A percentile compares a stretch with the other conserved stretches of the same genome.
Conservation (phyloP, 2,329 filamentous ascomycete species). For the Coniochaeta pulveracea region DNA sequence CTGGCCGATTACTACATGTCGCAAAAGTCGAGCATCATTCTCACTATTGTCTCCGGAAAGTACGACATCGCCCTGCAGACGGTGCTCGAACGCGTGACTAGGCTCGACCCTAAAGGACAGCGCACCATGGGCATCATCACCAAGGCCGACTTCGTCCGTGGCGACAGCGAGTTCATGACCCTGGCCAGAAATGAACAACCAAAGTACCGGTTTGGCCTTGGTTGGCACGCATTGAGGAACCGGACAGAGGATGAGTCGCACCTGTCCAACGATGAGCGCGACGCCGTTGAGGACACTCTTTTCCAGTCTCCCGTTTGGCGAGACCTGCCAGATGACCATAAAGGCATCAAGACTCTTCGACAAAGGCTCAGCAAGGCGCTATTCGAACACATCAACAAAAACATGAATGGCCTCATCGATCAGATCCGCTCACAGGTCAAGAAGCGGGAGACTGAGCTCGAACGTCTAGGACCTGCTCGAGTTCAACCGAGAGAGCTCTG, state of each 20-base stretch:
- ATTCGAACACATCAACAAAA: not conserved
- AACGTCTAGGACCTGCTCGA: not conserved
- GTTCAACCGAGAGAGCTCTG: too few species aligned
- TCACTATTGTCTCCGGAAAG: constrained; percentile 45
- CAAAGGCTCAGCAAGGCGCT: not conserved
- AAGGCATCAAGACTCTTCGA: not conserved
- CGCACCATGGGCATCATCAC: constrained; percentile 46
- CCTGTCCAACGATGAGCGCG: not conserved
- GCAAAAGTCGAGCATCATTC: constrained; percentile 44
- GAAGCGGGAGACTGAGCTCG: not conserved
- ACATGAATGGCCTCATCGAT: not conserved
- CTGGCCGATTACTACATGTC: constrained; percentile 44
- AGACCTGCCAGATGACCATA: not conserved
- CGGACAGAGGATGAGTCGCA: not conserved
- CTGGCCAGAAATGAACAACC: not conserved
- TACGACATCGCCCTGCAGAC: constrained; percentile 46
- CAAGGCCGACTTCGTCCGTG: constrained; percentile 31
- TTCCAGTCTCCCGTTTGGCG: not conserved
- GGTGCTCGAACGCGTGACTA: constrained; percentile 37
- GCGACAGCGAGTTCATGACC: not conserved
- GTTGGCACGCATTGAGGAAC: constrained; percentile 1
- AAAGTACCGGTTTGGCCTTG: not conserved
- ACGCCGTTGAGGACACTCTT: not conserved
- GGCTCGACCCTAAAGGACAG: constrained; percentile 14
- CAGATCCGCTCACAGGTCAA: not conserved